phyloP scores from a whole-genome alignment of 176 grass and related monocot genomes.

The Cymbopogon citratus region DNA sequence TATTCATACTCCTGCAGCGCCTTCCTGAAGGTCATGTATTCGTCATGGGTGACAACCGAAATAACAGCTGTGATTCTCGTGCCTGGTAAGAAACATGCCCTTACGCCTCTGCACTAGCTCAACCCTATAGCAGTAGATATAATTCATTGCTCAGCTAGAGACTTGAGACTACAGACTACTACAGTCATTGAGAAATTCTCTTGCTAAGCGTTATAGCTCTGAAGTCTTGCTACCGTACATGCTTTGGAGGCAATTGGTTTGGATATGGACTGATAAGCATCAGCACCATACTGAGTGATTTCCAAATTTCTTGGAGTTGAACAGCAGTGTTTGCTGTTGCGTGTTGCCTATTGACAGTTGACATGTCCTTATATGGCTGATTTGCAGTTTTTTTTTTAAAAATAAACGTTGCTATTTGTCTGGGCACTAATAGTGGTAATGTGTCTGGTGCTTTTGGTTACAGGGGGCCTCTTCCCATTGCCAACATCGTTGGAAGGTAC shows the following conservation, averaged over 20 bases:
- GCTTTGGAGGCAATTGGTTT: background rate
- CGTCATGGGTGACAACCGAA: conserved; percentile 47
- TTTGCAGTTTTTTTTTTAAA: background rate
- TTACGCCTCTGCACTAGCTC: background rate
- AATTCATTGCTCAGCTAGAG: background rate
- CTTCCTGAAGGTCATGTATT: conserved; percentile 52
- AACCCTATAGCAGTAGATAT: background rate
- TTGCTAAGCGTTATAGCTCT: background rate
- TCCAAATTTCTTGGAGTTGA: background rate
- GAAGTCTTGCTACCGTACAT: background rate
- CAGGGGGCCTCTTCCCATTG: conserved; percentile 45
- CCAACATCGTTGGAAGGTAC: conserved; percentile 49
- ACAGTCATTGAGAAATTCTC: background rate
- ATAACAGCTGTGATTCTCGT: conserved; percentile 57
- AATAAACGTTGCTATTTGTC: background rate
- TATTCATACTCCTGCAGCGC: conserved; percentile 29
- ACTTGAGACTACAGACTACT: background rate
- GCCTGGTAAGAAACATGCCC: conserved; percentile 35
- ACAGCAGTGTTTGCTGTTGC: background rate
- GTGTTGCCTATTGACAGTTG: background rate
- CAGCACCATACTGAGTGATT: background rate
- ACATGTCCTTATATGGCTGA: background rate
- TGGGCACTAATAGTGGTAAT: background rate
- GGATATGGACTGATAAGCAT: background rate
- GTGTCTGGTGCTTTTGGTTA: conserved; percentile 16